Evolutionary conservation across 164 flowering plant species (phyloP).

Genomic region (Nymphaea colorata): DNA sequence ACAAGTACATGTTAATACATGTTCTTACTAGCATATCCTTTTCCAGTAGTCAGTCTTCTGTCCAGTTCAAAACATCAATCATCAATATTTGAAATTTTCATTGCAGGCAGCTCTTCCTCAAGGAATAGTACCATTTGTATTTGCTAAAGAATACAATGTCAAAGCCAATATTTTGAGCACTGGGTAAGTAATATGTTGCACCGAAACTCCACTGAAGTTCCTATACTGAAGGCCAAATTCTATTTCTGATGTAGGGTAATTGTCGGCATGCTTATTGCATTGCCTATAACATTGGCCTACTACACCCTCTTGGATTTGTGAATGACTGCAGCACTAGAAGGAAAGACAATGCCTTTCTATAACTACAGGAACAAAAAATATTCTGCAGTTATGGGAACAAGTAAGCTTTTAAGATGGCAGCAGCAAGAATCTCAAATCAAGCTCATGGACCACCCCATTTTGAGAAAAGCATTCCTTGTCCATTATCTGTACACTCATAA

Average conservation of each 20-base stretch:
- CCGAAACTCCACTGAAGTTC: neutral
- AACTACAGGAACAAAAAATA: neutral
- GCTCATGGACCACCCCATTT: too few relatives aligned
- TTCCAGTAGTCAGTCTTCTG: too few relatives aligned
- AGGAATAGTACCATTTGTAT: constrained; percentile 75
- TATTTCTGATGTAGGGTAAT: constrained; percentile 37
- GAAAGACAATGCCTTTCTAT: neutral
- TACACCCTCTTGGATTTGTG: constrained; percentile 43
- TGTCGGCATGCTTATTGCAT: constrained; percentile 49
- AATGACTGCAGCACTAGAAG: constrained; percentile 1
- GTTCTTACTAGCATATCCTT: too few relatives aligned
- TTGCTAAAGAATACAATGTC: constrained; percentile 65
- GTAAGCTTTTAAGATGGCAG: too few relatives aligned
- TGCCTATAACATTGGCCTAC: constrained; percentile 53
- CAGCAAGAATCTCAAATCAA: too few relatives aligned
- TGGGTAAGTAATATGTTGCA: constrained; percentile 26
- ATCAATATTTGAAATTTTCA: neutral
- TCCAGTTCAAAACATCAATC: too few relatives aligned
- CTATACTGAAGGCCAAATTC: constrained; percentile 3
- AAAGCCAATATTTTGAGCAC: constrained; percentile 66
- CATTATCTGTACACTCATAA: too few relatives aligned
- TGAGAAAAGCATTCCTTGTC: too few relatives aligned
- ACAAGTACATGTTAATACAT: too few relatives aligned
- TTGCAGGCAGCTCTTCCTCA: constrained; percentile 82
- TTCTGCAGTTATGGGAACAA: too few relatives aligned